Conservation (phyloP, 2,329 filamentous ascomycete species). For the Colletotrichum sp. region DNA sequence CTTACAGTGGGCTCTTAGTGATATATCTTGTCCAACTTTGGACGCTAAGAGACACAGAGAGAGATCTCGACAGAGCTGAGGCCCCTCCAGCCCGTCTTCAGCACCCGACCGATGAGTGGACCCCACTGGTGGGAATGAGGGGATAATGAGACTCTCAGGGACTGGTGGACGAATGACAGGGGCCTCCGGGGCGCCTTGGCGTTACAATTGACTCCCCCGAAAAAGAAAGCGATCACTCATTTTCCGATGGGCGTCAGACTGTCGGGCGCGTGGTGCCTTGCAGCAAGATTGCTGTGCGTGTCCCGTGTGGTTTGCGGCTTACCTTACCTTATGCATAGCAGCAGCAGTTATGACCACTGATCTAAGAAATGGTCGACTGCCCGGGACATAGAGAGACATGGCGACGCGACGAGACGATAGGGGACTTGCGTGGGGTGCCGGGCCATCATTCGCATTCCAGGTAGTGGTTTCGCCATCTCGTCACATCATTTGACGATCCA, state of each 20-base stretch:
- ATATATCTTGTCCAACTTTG: neutral
- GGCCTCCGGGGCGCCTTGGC: constrained; percentile 1
- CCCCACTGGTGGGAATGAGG: neutral
- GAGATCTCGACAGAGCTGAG: neutral
- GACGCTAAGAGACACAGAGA: neutral
- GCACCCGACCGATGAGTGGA: neutral
- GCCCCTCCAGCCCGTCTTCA: neutral
- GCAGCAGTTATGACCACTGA: neutral
- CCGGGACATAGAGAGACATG: neutral
- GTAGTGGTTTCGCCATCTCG: neutral
- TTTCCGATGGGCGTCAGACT: neutral
- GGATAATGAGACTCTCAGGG: constrained; percentile 13
- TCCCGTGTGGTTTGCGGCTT: neutral
- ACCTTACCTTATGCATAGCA: neutral
- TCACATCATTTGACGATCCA: neutral
- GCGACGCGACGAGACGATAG: neutral
- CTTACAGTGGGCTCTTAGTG: neutral
- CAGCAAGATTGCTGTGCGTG: constrained; percentile 2
- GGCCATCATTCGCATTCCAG: constrained; percentile 7
- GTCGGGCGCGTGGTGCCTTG: constrained; percentile 9
- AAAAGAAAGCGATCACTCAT: constrained; percentile 3
- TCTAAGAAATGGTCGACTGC: neutral
- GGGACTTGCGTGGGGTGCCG: neutral
- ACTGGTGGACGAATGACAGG: constrained; percentile 3
- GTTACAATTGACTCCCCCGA: neutral